phyloP scores from a whole-genome alignment of 164 flowering plant genomes.

The Akebia trifoliata region DNA sequence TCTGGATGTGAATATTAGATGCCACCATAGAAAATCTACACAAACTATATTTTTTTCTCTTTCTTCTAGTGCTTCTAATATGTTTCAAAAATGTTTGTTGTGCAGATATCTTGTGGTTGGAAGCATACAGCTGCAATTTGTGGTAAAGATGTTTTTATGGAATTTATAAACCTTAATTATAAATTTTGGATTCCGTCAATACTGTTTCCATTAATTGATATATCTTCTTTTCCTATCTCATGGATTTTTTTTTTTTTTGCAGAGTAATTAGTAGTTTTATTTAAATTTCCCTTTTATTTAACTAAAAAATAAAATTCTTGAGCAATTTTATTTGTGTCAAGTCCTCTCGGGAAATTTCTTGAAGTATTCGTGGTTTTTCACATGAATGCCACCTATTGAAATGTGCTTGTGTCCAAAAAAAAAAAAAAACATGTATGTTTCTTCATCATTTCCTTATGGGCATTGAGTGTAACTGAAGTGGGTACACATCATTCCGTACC shows the following conservation, averaged over 20 bases:
- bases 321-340: neutral
- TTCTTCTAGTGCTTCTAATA: neutral
- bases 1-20: neutral
- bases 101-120: conserved; percentile 96
- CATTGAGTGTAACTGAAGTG: too few species aligned
- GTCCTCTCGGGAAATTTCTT: too few species aligned
- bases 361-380: too few species aligned
- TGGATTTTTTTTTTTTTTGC: neutral
- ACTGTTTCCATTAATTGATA: too few species aligned
- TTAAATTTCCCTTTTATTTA: neutral
- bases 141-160: conserved; percentile 34
- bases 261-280: too few species aligned
- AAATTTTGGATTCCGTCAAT: neutral
- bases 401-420: too few species aligned
- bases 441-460: too few species aligned
- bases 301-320: neutral
- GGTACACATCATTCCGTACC: too few species aligned
- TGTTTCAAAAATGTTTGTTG: neutral
- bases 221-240: neutral
- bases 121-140: conserved; percentile 96
- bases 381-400: too few species aligned
- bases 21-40: neutral
- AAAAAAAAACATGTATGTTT: too few species aligned
- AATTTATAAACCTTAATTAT: neutral
- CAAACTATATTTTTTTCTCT: neutral